Evolutionary conservation across 1,284 basidiomycete genomes (phyloP), one percentile per base, ranked within the genome.

Genomic region (Trametes sp.): DNA sequence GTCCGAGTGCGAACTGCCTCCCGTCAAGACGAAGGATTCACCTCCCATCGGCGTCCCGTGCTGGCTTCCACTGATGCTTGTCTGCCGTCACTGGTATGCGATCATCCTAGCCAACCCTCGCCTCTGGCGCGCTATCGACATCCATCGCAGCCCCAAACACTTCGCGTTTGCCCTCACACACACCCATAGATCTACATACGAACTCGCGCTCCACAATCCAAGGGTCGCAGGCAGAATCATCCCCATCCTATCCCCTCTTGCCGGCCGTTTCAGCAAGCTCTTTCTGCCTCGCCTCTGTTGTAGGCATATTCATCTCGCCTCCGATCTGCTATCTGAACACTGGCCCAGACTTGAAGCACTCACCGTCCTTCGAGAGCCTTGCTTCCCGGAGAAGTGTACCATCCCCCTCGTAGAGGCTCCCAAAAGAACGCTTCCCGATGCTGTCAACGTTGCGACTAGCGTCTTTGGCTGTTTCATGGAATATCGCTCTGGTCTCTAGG

Each of bases 51-150:
- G 29, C 1, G 4, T 19, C 19, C 29, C 48, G 19, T 9, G 28
- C 48, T 50, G 48, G 48, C n/a, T 26, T 8, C 16, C 48, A 29
- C 31, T 50, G 29, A 50, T 50, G 29, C 48, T 50, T 5, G 48
- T 50, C 48, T 50, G 48, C 26, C 48, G 29, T 10, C 48, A 33
- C 29, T 50, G 48, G 48, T n/a, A 33, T 11, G 48, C 48, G 11
- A 5, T 50, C 28, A 50, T 50, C 16, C 19, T 21, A 5, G 14
- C n/a, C 28, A 50, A 31, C 19, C n/a, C 48, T 16, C 4, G 48
- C 16, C n/a, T 50, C 19, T 50, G 48, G 28, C 48, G 48, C 6
- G 48, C 48, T 0, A 7, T 50, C 28, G 19, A 50, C 29, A n/a
- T 33, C 48, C 16, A n/a, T n/a, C 16, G 48, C n/a, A 11, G 6